A percentile compares a stretch with the other conserved stretches of the same genome.
These are phyloP conservation scores for Linum trigynum DNA, from an alignment of 345 rosid genomes.

Conservation along the genomic window DNA sequence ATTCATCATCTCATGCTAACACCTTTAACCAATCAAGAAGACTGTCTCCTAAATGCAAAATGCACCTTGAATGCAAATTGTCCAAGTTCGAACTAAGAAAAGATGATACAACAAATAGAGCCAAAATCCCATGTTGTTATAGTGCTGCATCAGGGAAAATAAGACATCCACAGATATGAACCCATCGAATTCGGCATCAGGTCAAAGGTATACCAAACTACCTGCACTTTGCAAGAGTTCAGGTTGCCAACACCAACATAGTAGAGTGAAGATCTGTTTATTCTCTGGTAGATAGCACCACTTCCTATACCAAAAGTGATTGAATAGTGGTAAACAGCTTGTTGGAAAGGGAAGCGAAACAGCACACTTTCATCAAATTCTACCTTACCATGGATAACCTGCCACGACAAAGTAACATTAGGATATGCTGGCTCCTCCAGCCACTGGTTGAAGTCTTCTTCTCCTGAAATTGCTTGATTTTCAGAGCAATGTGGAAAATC, in stretches of 20 bases:
- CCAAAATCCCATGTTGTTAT: background rate
- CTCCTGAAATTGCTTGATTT: slow-evolving; percentile 43
- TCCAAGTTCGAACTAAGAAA: too few species aligned
- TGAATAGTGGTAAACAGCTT: slow-evolving; percentile 7
- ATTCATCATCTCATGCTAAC: background rate
- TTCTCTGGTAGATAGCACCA: slow-evolving; percentile 51
- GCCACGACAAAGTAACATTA: slow-evolving; percentile 77
- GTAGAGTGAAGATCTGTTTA: slow-evolving; percentile 60
- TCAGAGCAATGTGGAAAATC: slow-evolving; percentile 15
- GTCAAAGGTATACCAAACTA: slow-evolving; percentile 19
- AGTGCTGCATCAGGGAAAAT: background rate
- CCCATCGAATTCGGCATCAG: slow-evolving; percentile 2
- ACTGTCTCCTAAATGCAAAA: background rate
- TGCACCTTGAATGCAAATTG: background rate
- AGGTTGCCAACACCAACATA: slow-evolving; percentile 74
- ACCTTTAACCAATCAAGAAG: background rate
- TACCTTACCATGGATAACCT: slow-evolving; percentile 53
- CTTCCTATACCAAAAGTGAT: slow-evolving; percentile 35
- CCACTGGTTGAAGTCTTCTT: slow-evolving; percentile 78
- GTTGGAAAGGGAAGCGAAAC: slow-evolving; percentile 10
- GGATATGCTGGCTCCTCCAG: slow-evolving; percentile 75
- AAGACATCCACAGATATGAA: background rate
- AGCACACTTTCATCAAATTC: slow-evolving; percentile 7
- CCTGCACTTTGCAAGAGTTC: slow-evolving; percentile 66
- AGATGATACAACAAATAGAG: too few species aligned